Base-by-base conservation (phyloP, 805 yeast species). In the Ogataea henricii region DNA sequence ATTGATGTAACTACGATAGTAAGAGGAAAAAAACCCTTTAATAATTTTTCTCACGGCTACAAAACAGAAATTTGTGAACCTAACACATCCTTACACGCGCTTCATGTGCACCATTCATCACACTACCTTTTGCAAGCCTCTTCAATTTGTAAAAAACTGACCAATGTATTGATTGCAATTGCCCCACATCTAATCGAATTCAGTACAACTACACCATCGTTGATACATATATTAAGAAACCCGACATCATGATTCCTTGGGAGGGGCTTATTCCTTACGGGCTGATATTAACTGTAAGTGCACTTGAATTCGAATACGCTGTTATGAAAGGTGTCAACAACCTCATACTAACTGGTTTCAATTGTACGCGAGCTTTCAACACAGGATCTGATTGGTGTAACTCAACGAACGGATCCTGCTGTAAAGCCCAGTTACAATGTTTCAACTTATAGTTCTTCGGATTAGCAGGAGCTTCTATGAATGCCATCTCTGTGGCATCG, bases 191-290 rank as follows among this genome's bases (percentile, higher is more conserved):
- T 2, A 13, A 13, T 12, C 13, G 40, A 16, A 13, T 13, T 22
- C 16, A 9, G 4, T 18, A 7, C n/a, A 9, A 36, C 26, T 21
- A 17, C 16, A 21, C 22, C 18, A 37, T 4, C 18, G 6, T 16
- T 4, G 8, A n/a, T n/a, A 39, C 12, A 12, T 25, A 10, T 10
- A 25, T 18, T 6, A 22, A 27, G 10, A 14, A 27, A 17, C 32
- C 8, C 39, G 37, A 33, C 47, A 62, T 42, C 10, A 79, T 79
- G 83, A 80, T 82, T 74, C 87, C 88, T 53, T 82, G 82, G 71
- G 87, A 82, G 75, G 87, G 84, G 46, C 64, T 82, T 36, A 55
- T 82, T 59, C 87, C 87, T 49, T 82, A 78, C 62, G 82, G 77
- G 53, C 68, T 82, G 52, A 82, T 82, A 69, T 62, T 79, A 42